Conservation (phyloP, 2,329 filamentous ascomycete species). For the Scopulariopsis brevicaulis region DNA sequence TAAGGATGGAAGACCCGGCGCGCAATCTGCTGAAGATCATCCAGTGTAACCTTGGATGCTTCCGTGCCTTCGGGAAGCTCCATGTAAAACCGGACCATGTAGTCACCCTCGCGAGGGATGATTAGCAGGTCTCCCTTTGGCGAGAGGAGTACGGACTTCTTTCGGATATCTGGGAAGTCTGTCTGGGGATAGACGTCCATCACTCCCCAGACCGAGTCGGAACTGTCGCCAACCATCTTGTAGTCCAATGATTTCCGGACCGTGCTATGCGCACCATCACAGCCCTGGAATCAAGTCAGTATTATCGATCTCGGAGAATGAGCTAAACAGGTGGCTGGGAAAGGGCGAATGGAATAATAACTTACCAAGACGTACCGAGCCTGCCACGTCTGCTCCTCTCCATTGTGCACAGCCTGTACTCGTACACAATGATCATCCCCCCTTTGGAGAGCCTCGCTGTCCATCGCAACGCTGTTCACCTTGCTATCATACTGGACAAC, state of each 20-base stretch:
- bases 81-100: slow-evolving; percentile 50
- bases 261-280: slow-evolving; percentile 38
- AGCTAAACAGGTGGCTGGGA: too few species aligned
- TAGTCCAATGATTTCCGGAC: slow-evolving; percentile 38
- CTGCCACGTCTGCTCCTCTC: slow-evolving; percentile 23
- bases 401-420: slow-evolving; percentile 25
- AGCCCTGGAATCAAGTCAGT: slow-evolving; percentile 11
- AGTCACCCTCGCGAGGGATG: slow-evolving; percentile 48
- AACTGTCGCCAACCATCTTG: slow-evolving; percentile 48
- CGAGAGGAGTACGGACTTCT: slow-evolving; percentile 42
- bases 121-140: slow-evolving; percentile 43
- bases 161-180: slow-evolving; percentile 51
- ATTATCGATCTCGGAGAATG: background rate
- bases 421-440: slow-evolving; percentile 28
- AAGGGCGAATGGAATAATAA: too few species aligned
- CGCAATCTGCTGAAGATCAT: slow-evolving; percentile 40
- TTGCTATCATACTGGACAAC: slow-evolving; percentile 36
- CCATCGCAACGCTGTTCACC: slow-evolving; percentile 37
- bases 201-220: slow-evolving; percentile 44
- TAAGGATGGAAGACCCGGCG: slow-evolving; percentile 42
- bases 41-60: slow-evolving; percentile 37
- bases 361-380: slow-evolving; percentile 41
- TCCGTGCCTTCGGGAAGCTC: slow-evolving; percentile 37
- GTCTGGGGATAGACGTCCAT: slow-evolving; percentile 45
- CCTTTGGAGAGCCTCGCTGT: slow-evolving; percentile 23